Evolutionary conservation across 2,329 filamentous ascomycete species (phyloP), one percentile per base, ranked within the genome.

Genomic region (Claviceps arundinis): DNA sequence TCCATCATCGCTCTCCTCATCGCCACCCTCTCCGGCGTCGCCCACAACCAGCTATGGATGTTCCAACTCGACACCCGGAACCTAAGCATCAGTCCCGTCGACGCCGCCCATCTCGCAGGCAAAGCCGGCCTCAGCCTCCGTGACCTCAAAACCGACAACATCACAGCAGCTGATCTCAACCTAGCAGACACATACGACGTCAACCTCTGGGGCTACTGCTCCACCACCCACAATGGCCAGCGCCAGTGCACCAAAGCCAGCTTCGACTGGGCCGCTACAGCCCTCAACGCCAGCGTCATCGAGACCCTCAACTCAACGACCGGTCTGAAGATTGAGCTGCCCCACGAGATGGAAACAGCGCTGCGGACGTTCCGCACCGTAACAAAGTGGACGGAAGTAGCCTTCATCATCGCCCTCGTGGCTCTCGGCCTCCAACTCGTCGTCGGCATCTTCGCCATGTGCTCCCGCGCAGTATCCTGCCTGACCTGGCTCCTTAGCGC

Each of bases 201-300:
- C 64, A 81, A 79, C 63, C 76, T 97, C 40, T 95, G 88, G 86
- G 86, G 85, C 65, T 95, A 89, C 77, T 97, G 93, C 78, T 72
- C 74, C 53, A 81, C 77, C 50, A 69, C 75, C 49, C 67, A 73
- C 58, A 76, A 77, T 58, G 58, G 59, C 57, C 73, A 76, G 56
- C 73, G 75, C 57, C 72, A 76, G 59, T 97, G 91, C 78, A 84
- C 82, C 50, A 74, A 81, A 59, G 76, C 82, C 51, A 72, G 84
- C 65, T 82, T 84, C 60, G 74, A 88, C 70, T 98, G 87, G 81
- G 89, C 85, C 61, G 79, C 84, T 67, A 75, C 85, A 60, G 77
- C 82, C 2, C 72, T 94, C 57, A 80, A 85, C 56, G 85, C 81
- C 69, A 59, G 58, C 48, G 59, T 66, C 53, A 64, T 93, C 56